Evolutionary conservation across 139 green algal genomes (phyloP), one percentile per base, ranked within the genome.

Genomic region (Chlamydomonas eustigma): DNA sequence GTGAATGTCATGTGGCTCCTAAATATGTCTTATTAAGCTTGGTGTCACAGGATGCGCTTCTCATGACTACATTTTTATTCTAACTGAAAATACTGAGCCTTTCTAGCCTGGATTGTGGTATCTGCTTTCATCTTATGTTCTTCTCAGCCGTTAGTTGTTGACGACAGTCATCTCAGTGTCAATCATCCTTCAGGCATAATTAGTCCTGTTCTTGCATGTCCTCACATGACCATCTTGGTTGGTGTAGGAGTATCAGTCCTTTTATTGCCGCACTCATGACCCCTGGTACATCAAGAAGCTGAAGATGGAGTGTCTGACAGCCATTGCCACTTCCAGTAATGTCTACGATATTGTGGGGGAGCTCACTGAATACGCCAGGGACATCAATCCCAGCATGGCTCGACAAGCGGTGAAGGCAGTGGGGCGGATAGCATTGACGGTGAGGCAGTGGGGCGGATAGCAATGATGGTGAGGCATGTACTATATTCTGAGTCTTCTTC

Each of bases 291-390:
- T 98, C 51, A 98, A 98, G 87, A 81, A 89, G 66, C 76, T 97
- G 1, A 99, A 99, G 88, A 86, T 98, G 70, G 85, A 97, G 78
- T 93, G 97, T 75, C 82, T 99, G 36, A 86, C 91, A 0, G 88
- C 86, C 3, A 84, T 98, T 0, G 93, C 93, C 2, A 86, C 92
- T 76, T 75, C 82, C 2, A 78, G 69, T 76, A 98, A 98, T 71
- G 93, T 90, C 5, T 97, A 95, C 52, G 94, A 98, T 24, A 96
- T 97, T 30, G 94, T 95, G 2, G 93, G 88, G 4, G 95, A 98
- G 83, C 79, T 97, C 36, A 87, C 79, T 0, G 88, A 94, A 86
- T 94, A 94, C 50, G 84, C 90, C 0, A 74, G 81, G 3, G 91
- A 94, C 83, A 88, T 88, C 39, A 88, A 89, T 33, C 84, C 90